Conservation (phyloP, 2,329 filamentous ascomycete species). For the Dactylonectria estremocensis region DNA sequence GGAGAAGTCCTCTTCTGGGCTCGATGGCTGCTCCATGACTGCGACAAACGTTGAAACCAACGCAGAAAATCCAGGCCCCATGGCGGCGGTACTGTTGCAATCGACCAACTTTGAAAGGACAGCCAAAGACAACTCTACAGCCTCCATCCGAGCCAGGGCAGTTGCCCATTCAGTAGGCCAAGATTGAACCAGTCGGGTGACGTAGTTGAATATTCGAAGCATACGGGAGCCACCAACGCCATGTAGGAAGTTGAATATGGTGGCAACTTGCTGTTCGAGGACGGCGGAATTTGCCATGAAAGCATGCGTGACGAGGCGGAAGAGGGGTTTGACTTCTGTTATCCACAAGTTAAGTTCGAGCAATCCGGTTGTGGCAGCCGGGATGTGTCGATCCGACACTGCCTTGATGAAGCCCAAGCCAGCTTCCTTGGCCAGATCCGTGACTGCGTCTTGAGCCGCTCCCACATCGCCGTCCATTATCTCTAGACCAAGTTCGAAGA, state of each 20-base stretch:
- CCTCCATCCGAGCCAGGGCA: constrained; percentile 34
- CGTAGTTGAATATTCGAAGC: constrained; percentile 51
- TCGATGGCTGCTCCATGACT: constrained; percentile 2
- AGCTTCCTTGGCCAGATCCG: constrained; percentile 45
- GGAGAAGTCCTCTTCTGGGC: constrained; percentile 42
- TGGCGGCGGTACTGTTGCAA: constrained; percentile 54
- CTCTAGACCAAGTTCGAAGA: constrained; percentile 39
- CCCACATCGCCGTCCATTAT: constrained; percentile 42
- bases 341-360: not conserved
- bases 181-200: constrained; percentile 42
- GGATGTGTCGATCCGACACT: constrained; percentile 45
- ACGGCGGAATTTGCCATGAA: constrained; percentile 55
- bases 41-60: constrained; percentile 31
- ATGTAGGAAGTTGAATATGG: constrained; percentile 53
- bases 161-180: constrained; percentile 27
- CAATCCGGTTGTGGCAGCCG: constrained; percentile 39
- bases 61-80: constrained; percentile 47
- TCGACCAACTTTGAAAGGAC: constrained; percentile 55
- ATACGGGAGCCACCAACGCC: constrained; percentile 54
- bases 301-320: constrained; percentile 54
- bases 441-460: constrained; percentile 39
- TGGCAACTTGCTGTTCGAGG: constrained; percentile 56
- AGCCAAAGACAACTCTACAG: constrained; percentile 49
- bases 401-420: constrained; percentile 50
- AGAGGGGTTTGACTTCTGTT: constrained; percentile 47